Evolutionary conservation across 352 stramenopile genomes (phyloP), one percentile per base, ranked within the genome.

Genomic region (Phytophthora aleatoria): DNA sequence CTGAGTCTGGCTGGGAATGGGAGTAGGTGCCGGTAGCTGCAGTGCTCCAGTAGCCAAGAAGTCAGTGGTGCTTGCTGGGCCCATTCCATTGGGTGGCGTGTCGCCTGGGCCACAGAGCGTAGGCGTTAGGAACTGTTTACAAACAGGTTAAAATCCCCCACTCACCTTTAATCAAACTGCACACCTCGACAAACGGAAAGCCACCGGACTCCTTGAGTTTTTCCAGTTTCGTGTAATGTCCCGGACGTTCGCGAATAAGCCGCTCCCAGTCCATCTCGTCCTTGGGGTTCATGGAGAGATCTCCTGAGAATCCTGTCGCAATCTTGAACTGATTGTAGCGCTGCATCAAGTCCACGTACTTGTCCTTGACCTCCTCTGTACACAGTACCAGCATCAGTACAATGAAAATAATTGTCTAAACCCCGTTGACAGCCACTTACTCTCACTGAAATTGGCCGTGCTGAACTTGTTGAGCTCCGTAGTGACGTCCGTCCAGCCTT

Each of bases 321-420:
- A 27, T 24, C 49, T 79, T 79, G 49, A 74, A 79, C 48, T 67
- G 50, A 3, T 51, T 64, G 42, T 67, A 76, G 20, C 55, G 41
- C 33, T 73, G 59, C 48, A 79, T 76, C 13, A 79, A 5, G 9
- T 73, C 54, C 3, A 69, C 53, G 60, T 74, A 79, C 57, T 76
- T 76, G 49, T 66, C 67, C 50, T 71, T 76, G 48, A 65, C 53
- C 61, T 79, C 61, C 47, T 78, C 70, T 78, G 30, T n/a, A 12
- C 27, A 39, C 12, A 31, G 1, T 20, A 20, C 20, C 20, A 38
- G 9, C 5, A 52, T 51, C 27, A 64, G 16, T 45, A 43, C 30
- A 41, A 43, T 16, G 3, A 51, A 30, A 43, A 28, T 8, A 30
- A 56, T 16, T 42, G 11, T 50, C 15, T 35, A n/a, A 43, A 45